Evolutionary conservation across 768 basidiomycete genomes (phyloP), one percentile per base, ranked within the genome.

Genomic region (Macrolepiota fuliginosa): DNA sequence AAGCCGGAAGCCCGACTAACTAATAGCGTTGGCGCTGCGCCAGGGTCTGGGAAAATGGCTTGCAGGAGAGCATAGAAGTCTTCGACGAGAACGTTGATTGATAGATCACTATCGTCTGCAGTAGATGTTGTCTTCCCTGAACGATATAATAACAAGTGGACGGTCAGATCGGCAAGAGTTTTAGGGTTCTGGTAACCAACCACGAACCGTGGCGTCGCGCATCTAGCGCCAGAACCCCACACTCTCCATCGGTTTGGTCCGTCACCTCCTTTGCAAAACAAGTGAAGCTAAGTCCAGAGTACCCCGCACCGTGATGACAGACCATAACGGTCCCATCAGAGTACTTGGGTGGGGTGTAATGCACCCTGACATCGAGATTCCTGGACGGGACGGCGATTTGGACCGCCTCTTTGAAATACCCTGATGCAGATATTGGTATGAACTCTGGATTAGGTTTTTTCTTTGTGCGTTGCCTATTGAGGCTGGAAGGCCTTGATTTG

Each of bases 271-370:
- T 89, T n/a, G 96, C 94, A 61, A 97, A 81, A 68, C 87, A 89
- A 1, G 97, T 95, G 72, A 96, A 99, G 65, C 86, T 92, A 63
- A 98, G 77, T 0, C 87, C 97, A 0, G 90, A 89, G 70, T 94
- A 94, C 13, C 97, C 97, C 0, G 94, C 96, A 1, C 97, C 97
- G 67, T 99, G 96, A 68, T 97, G 95, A 74, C 92, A 96, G 4
- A 98, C 82, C 71, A 98, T 83, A 2, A 96, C 85, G 0, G 90
- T 88, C 37, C 79, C 82, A 55, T 79, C 76, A 19, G 75, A 65
- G 32, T 75, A 72, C 52, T 79, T 79, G 1, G 94, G 86, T 1
- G 90, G 83, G 0, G 92, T 90, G 71, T 96, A 91, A 74, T 98
- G 97, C 10, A 87, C 89, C 32, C 96, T 81, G 66, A 87, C 84